Evolutionary conservation across 306 rosid species (phyloP).

Genomic region (Sphenostylis stenocarpa): DNA sequence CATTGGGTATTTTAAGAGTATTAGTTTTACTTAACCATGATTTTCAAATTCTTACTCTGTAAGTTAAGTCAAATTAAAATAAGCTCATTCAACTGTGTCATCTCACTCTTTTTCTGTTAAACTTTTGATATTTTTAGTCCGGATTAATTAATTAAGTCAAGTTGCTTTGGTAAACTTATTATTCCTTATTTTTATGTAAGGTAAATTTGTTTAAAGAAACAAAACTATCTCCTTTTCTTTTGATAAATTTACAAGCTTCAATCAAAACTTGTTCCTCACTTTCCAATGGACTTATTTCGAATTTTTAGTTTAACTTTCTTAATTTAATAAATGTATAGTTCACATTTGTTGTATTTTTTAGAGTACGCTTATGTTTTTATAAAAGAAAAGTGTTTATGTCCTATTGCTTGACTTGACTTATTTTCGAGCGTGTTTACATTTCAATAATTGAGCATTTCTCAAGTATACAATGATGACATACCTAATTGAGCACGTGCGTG

Average conservation of each 20-base stretch:
- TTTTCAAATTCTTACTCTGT: neutral
- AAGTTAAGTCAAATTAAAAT: neutral
- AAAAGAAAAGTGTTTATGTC: too few species aligned
- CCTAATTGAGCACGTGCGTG: constrained; percentile 3
- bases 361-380: too few species aligned
- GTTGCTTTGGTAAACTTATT: neutral
- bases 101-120: neutral
- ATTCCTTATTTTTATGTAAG: too few species aligned
- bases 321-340: too few species aligned
- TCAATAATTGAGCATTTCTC: too few species aligned
- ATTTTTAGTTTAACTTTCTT: too few species aligned
- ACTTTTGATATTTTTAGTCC: neutral
- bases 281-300: too few species aligned
- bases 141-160: neutral
- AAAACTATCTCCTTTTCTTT: neutral
- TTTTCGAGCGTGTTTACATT: too few species aligned
- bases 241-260: too few species aligned
- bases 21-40: neutral
- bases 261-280: too few species aligned
- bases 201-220: neutral
- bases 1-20: neutral
- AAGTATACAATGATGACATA: neutral
- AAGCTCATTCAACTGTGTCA: neutral
- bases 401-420: neutral
- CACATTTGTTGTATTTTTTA: too few species aligned